Evolutionary conservation across 1,284 basidiomycete species (phyloP), one percentile per base, ranked within the genome.

Genomic region (Abortiporus biennis): DNA sequence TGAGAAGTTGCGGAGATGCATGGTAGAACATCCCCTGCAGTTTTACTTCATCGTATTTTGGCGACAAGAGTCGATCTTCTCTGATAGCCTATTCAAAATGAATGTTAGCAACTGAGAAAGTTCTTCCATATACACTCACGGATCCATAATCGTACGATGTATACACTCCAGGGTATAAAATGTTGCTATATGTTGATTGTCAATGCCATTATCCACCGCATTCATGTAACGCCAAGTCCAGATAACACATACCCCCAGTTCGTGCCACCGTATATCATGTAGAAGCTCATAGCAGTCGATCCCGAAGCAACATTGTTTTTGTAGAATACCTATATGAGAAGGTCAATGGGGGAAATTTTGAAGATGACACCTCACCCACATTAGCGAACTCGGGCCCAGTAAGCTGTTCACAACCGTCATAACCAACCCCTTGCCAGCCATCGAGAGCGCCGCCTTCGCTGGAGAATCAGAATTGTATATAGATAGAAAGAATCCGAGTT

Each of bases 181-280:
- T n/a, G n/a, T n/a, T n/a, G n/a, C n/a, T n/a, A n/a, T n/a, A n/a
- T n/a, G n/a, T n/a, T n/a, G n/a, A n/a, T n/a, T n/a, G n/a, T n/a
- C n/a, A n/a, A n/a, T n/a, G n/a, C n/a, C n/a, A n/a, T n/a, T n/a
- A n/a, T n/a, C n/a, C n/a, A n/a, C n/a, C n/a, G n/a, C n/a, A n/a
- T n/a, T n/a, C n/a, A n/a, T n/a, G n/a, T n/a, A n/a, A n/a, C n/a
- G n/a, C n/a, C n/a, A n/a, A n/a, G n/a, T n/a, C n/a, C n/a, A n/a
- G n/a, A n/a, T n/a, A n/a, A n/a, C n/a, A n/a, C n/a, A n/a, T n/a
- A n/a, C n/a, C n/a, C n/a, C n/a, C n/a, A n/a, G n/a, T n/a, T n/a
- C n/a, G n/a, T n/a, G 27, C 55, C 82, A 83, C 81, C 84, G 49
- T 79, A 85, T 43, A 84, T 53, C 85, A 88, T 88, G 59, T 89